Percentiles rank a stretch among this genome's conserved stretches.
phyloP scores from a whole-genome alignment of 257 asterid genomes.

The Mitragyna speciosa region DNA sequence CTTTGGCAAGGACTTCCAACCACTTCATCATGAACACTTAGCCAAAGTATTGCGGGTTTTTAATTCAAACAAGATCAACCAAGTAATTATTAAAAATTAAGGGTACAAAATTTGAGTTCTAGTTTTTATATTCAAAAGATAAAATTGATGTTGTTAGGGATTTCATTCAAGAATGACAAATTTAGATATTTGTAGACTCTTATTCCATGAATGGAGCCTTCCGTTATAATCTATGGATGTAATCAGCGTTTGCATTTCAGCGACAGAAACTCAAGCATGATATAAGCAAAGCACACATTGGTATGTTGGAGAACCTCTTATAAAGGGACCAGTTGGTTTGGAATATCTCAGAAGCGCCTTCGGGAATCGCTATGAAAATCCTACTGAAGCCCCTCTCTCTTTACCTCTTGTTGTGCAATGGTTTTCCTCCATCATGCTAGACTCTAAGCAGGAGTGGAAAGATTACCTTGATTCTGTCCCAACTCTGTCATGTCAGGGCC shows the following conservation, averaged over 20 bases:
- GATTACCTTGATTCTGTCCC: constrained; percentile 49
- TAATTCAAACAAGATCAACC: no score
- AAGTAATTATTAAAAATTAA: no score
- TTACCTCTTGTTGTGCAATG: constrained; percentile 64
- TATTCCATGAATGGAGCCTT: neutral
- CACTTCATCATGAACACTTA: no score
- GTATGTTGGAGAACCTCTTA: constrained; percentile 69
- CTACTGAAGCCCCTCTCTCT: constrained; percentile 46
- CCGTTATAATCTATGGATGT: neutral
- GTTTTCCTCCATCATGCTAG: constrained; percentile 49
- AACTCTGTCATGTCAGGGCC: constrained; percentile 37
- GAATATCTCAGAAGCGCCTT: constrained; percentile 69
- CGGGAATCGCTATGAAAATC: constrained; percentile 57
- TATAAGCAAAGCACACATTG: constrained; percentile 79
- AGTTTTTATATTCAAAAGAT: no score
- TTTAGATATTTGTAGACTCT: neutral
- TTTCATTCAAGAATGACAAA: no score
- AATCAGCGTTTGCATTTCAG: neutral
- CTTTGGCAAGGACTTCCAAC: no score
- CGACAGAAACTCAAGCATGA: constrained; percentile 75
- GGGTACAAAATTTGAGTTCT: no score
- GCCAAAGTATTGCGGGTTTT: no score
- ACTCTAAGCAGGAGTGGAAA: constrained; percentile 58
- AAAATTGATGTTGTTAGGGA: no score
- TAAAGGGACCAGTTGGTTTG: constrained; percentile 81